Evolutionary conservation across 2,329 filamentous ascomycete genomes (phyloP).

Genomic region (Colletotrichum sp.): DNA sequence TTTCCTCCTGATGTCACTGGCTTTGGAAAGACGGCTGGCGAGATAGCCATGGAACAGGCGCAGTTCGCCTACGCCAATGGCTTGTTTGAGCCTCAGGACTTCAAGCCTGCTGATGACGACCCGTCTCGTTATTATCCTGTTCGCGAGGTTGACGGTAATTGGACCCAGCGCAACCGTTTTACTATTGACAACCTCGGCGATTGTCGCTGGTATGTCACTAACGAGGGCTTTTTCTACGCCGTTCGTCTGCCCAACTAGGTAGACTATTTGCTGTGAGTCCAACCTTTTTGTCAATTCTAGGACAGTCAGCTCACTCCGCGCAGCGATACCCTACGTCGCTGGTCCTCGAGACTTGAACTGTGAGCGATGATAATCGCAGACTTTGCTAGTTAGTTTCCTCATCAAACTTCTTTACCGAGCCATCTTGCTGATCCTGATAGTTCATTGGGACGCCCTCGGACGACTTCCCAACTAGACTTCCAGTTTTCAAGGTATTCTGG

Average conservation of each 20-base stretch:
- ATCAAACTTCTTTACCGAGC: neutral
- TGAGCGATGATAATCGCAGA: neutral
- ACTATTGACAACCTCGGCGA: constrained; percentile 64
- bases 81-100: constrained; percentile 64
- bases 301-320: neutral
- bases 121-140: constrained; percentile 65
- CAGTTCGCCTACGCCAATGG: constrained; percentile 55
- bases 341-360: neutral
- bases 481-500: neutral
- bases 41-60: constrained; percentile 52
- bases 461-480: neutral
- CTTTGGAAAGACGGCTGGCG: constrained; percentile 54
- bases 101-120: constrained; percentile 67
- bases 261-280: neutral
- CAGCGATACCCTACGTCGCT: neutral
- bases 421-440: neutral
- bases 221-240: constrained; percentile 66
- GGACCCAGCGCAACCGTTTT: constrained; percentile 63
- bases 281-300: neutral
- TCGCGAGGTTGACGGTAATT: constrained; percentile 65
- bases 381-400: neutral
- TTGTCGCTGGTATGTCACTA: constrained; percentile 64
- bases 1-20: constrained; percentile 55
- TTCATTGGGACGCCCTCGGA: neutral
- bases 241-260: constrained; percentile 52